These are phyloP conservation scores for Hortiboletus rubellus DNA, from an alignment of 1,284 basidiomycete species.

Conservation along the genomic window DNA sequence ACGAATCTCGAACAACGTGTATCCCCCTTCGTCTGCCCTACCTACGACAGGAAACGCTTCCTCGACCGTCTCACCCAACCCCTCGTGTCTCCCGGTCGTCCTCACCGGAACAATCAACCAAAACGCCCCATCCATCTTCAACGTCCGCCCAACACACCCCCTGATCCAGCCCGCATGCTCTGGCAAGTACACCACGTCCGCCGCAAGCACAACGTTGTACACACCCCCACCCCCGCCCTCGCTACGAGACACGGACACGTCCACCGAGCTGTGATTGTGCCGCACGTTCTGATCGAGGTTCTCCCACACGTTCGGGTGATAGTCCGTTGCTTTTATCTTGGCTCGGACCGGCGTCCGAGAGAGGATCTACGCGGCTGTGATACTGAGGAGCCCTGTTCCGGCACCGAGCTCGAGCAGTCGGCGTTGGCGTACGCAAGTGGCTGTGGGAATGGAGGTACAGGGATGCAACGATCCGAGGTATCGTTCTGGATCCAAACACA, in stretches of 20 bases:
- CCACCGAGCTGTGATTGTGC: constrained; percentile 9
- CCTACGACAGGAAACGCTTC: constrained; percentile 48
- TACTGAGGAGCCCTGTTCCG: constrained; percentile 82
- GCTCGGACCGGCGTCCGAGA: constrained; percentile 15
- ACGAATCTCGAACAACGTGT: constrained; percentile 66
- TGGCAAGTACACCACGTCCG: constrained; percentile 73
- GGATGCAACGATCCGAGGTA: constrained; percentile 38
- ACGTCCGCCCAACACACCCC: constrained; percentile 51
- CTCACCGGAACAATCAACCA: constrained; percentile 74
- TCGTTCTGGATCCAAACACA: constrained; percentile 55
- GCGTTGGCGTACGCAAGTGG: constrained; percentile 34
- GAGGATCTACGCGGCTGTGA: constrained; percentile 65
- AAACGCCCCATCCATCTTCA: constrained; percentile 52
- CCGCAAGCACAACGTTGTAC: constrained; percentile 61
- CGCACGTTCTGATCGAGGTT: constrained; percentile 69
- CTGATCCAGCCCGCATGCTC: constrained; percentile 68
- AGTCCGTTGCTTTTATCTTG: constrained; percentile 74
- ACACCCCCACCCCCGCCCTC: constrained; percentile 28
- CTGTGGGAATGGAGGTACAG: background rate
- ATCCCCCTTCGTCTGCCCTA: constrained; percentile 63
- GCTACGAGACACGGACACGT: constrained; percentile 30
- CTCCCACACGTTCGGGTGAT: constrained; percentile 70
- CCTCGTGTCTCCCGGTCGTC: constrained; percentile 65
- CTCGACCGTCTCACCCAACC: constrained; percentile 58
- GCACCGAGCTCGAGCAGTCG: constrained; percentile 82